A percentile compares a stretch with the other conserved stretches of the same genome.
These are phyloP conservation scores for Aspergillus sp. DNA, from an alignment of 2,329 filamentous ascomycete species.

Conservation along the genomic window DNA sequence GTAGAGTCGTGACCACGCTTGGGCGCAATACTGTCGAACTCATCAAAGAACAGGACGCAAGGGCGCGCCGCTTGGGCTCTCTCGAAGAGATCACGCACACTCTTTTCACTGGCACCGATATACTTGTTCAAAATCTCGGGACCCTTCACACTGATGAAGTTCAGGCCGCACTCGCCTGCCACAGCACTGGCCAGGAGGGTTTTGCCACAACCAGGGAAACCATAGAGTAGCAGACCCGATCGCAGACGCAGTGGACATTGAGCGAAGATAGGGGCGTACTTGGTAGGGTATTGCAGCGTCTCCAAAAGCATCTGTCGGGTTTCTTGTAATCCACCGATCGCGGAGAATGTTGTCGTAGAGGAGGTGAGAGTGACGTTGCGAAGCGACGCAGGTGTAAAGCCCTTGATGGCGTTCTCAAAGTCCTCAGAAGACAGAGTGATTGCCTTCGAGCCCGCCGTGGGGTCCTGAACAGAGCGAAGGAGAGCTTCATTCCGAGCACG, in stretches of 20 bases:
- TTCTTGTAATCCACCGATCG: constrained; percentile 82
- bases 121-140: constrained; percentile 99
- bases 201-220: constrained; percentile 94
- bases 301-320: constrained; percentile 91
- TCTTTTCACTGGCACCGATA: constrained; percentile 96
- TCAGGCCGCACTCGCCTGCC: constrained; percentile 95
- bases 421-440: constrained; percentile 70
- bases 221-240: constrained; percentile 89
- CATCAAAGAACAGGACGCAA: constrained; percentile 96
- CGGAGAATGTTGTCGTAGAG: constrained; percentile 87
- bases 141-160: constrained; percentile 98
- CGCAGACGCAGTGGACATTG: constrained; percentile 92
- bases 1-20: constrained; percentile 97
- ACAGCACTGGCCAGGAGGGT: constrained; percentile 93
- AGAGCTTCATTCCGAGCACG: constrained; percentile 89
- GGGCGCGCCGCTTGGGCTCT: constrained; percentile 83
- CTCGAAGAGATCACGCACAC: constrained; percentile 91
- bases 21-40: constrained; percentile 96
- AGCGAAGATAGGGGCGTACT: constrained; percentile 95
- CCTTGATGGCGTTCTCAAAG: constrained; percentile 80
- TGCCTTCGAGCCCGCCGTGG: constrained; percentile 49
- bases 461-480: constrained; percentile 71
- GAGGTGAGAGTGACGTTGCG: constrained; percentile 92
- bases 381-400: constrained; percentile 91
- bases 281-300: constrained; percentile 94